Evolutionary conservation across 345 rosid genomes (phyloP).

Genomic region (Eucalyptus marginata): DNA sequence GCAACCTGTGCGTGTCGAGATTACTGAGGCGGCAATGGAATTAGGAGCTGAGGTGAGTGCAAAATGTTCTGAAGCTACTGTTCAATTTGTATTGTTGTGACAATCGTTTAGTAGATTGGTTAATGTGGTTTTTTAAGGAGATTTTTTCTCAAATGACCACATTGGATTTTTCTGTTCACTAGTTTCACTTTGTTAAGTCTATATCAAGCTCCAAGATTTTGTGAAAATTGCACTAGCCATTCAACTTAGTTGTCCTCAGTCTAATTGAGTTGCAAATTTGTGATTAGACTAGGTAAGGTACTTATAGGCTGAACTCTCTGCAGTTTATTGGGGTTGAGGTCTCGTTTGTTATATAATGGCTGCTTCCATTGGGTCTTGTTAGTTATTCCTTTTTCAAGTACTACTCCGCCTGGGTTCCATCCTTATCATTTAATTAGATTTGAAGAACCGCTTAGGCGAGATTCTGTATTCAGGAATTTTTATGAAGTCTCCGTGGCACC

Average conservation of each 20-base stretch:
- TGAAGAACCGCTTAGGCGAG: neutral
- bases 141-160: neutral
- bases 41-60: slow-evolving; percentile 70
- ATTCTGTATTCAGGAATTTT: neutral
- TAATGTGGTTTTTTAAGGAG: neutral
- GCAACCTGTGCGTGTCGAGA: slow-evolving; percentile 85
- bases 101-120: neutral
- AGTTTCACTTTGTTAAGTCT: neutral
- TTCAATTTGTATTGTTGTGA: neutral
- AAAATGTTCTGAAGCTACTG: neutral
- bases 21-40: slow-evolving; percentile 96
- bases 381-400: neutral
- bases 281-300: neutral
- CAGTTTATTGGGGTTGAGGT: neutral
- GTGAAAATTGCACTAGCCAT: neutral
- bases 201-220: neutral
- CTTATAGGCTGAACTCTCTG: neutral
- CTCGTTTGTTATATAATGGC: neutral
- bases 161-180: neutral
- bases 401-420: neutral
- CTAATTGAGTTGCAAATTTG: neutral
- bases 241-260: neutral
- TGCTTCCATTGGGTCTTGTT: neutral
- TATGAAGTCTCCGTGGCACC: neutral
- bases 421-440: neutral